Evolutionary conservation across 2,329 filamentous ascomycete genomes (phyloP).

Genomic region (Pyrenochaeta sp.): DNA sequence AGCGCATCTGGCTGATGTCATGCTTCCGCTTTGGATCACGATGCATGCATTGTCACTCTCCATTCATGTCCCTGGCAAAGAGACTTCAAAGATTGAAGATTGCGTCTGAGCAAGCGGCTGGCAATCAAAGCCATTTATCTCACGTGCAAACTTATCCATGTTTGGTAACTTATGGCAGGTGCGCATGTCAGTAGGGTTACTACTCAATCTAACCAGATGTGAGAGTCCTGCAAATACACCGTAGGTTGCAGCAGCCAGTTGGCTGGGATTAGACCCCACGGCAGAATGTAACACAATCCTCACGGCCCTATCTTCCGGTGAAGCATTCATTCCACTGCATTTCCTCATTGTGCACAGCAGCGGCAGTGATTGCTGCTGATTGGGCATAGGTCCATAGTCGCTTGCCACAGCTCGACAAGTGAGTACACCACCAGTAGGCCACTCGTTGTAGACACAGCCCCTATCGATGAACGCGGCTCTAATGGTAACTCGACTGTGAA

Average conservation of each 20-base stretch:
- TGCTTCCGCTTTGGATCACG: background rate
- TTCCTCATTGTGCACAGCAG: conserved; percentile 3
- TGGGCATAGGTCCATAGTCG: conserved; percentile 12
- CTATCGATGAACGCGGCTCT: background rate
- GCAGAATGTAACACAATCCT: conserved; percentile 32
- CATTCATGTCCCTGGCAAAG: background rate
- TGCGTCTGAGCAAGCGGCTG: conserved; percentile 13
- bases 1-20: background rate
- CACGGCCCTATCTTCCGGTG: conserved; percentile 33
- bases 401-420: conserved; percentile 24
- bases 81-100: background rate
- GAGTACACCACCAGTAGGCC: conserved; percentile 23
- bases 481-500: conserved; percentile 2
- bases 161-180: conserved; percentile 10
- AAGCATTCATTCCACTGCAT: conserved; percentile 20
- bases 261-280: conserved; percentile 18
- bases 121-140: conserved; percentile 1
- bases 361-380: conserved; percentile 10
- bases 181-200: conserved; percentile 7
- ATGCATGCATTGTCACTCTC: background rate
- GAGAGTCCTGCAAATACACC: conserved; percentile 23
- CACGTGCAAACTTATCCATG: conserved; percentile 30
- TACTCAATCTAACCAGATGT: conserved; percentile 16
- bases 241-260: conserved; percentile 18
- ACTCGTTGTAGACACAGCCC: background rate